These are phyloP conservation scores for Setaria italica DNA, from an alignment of 202 grass and related monocot genomes.

Conservation along the genomic window DNA sequence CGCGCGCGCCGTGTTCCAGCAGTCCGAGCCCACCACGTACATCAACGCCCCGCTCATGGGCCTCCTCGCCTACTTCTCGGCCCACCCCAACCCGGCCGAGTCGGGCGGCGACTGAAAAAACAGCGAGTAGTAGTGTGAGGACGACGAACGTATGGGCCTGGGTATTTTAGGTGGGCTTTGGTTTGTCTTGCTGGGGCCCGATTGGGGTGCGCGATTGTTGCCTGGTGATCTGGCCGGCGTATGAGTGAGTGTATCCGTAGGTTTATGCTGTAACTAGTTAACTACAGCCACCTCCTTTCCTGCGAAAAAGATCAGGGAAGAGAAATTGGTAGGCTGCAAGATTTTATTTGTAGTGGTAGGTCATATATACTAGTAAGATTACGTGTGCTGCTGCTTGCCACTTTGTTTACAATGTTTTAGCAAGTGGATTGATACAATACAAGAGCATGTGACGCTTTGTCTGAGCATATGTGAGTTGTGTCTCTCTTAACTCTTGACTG, in stretches of 20 bases:
- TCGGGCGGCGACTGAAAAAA: constrained; percentile 43
- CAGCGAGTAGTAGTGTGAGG: neutral
- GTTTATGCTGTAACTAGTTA: neutral
- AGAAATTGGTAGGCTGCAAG: constrained; percentile 19
- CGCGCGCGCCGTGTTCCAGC: constrained; percentile 75
- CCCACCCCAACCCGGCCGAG: constrained; percentile 72
- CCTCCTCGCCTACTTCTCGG: constrained; percentile 84
- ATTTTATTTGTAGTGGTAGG: neutral
- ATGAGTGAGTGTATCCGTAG: neutral
- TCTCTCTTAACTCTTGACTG: neutral
- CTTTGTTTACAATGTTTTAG: neutral
- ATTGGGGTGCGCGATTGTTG: neutral
- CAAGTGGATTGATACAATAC: neutral
- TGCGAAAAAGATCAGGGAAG: constrained; percentile 15
- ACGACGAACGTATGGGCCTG: constrained; percentile 9
- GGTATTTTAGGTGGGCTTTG: neutral
- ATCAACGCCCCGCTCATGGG: constrained; percentile 91
- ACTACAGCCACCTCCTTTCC: constrained; percentile 25
- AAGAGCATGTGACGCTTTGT: neutral
- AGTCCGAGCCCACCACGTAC: constrained; percentile 96
- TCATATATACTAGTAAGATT: constrained; percentile 1
- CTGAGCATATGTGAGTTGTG: neutral
- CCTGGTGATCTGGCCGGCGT: neutral
- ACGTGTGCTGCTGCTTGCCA: neutral
- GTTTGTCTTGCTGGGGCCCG: neutral